phyloP scores from a whole-genome alignment of 768 basidiomycete genomes.

The Kwoniella europaea region DNA sequence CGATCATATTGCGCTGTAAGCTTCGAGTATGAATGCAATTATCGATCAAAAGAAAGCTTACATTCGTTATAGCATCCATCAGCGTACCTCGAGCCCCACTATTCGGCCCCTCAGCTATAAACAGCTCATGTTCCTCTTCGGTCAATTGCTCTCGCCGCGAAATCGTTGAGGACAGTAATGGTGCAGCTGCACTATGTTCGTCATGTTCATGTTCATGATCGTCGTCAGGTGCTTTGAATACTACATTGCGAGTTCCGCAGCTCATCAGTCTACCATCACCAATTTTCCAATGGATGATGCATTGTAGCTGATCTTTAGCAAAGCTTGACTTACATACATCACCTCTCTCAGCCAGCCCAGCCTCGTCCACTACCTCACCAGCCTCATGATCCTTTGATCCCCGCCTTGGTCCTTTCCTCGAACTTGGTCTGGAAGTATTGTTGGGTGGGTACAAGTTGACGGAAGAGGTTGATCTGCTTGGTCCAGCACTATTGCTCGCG shows the following conservation, averaged over 20 bases:
- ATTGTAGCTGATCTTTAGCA: not conserved
- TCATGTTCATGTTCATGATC: slow-evolving; percentile 15
- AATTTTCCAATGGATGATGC: not conserved
- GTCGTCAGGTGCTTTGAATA: slow-evolving; percentile 27
- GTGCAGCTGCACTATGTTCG: slow-evolving; percentile 15
- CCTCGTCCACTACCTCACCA: not conserved
- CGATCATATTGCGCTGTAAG: too few species aligned
- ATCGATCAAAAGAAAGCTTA: not conserved
- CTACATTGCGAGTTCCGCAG: not conserved
- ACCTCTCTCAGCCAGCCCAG: not conserved
- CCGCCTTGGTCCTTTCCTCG: slow-evolving; percentile 10
- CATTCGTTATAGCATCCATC: slow-evolving; percentile 30
- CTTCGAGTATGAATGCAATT: not conserved
- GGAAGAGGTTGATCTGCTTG: slow-evolving; percentile 18
- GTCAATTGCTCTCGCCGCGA: not conserved
- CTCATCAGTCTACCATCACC: not conserved
- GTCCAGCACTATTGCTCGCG: slow-evolving; percentile 7
- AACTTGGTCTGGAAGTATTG: slow-evolving; percentile 11
- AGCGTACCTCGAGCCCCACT: slow-evolving; percentile 19
- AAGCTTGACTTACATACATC: slow-evolving; percentile 7
- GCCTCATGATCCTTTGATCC: slow-evolving; percentile 18
- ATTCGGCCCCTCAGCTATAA: slow-evolving; percentile 21
- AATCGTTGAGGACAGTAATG: slow-evolving; percentile 4
- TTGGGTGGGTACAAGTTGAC: slow-evolving; percentile 13
- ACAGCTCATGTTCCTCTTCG: slow-evolving; percentile 25